Evolutionary conservation across 2,329 filamentous ascomycete genomes (phyloP), one percentile per base, ranked within the genome.

Genomic region (Alternaria brassicicola): DNA sequence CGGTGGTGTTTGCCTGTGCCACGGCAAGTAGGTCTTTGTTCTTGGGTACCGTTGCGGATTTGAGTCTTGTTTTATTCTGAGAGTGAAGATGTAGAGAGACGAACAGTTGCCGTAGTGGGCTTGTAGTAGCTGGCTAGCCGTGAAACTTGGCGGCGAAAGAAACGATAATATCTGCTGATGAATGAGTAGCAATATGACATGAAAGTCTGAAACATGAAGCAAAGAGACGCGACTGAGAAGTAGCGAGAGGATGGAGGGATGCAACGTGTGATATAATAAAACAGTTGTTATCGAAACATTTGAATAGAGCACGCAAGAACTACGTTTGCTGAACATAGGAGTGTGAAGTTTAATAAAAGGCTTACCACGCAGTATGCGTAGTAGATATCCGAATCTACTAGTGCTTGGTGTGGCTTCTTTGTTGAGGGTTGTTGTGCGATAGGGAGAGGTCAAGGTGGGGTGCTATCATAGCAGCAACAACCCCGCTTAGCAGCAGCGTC

Each of bases 401-500:
- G 23, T 8, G n/a, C 23, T 28, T 6, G 42, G 31, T 17, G 31
- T 25, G 30, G 50, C 43, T 39, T 35, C 17, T 5, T 39, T 30
- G 19, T 52, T 33, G 36, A 12, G 23, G n/a, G 28, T 39, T 30
- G 19, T 52, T 33, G 36, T 15, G 23, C 17, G 28, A 5, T 33
- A 30, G 23, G 9, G 19, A 10, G 30, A 15, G 4, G 25, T n/a
- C 35, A 4, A 55, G 43, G 55, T 58, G 55, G 55, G 54, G 49
- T 31, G 13, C 38, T 12, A 47, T 45, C 26, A 31, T 51, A 31
- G 25, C 23, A 30, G n/a, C 26, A 10, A 23, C 19, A 39, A 31
- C 52, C 55, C 48, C 59, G 39, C 59, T 43, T 55, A 36, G 48
- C 38, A 42, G 39, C 46, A 9, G 31, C 26, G 28, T 35, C 21